Base-by-base conservation (phyloP, 2,329 filamentous ascomycete species). In the Aspergillus versicolor region DNA sequence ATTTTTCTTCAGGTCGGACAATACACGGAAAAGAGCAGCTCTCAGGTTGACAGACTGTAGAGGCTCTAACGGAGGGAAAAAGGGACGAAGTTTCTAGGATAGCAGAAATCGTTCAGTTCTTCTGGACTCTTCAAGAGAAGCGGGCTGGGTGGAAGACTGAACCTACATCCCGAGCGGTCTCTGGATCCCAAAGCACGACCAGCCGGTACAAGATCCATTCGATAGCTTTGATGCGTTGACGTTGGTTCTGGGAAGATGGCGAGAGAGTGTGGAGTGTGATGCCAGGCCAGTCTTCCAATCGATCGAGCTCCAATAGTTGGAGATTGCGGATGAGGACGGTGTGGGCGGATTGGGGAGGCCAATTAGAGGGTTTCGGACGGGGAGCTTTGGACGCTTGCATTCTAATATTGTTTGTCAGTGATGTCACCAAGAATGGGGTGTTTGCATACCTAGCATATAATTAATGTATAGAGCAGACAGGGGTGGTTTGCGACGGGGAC, bases 141-240 rank as follows among this genome's bases (percentile, higher is more conserved):
- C 40, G 15, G n/a, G 42, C n/a, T 27, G 45, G 17, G 22, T 21
- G 6, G 15, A 27, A 40, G 40, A 38, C 19, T 43, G 45, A 49
- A 41, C 51, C 53, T 80, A 91, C 90, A 77, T 88, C 88, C 61
- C 84, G 83, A 17, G 92, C 84, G 66, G 90, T 88, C 11, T 88
- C 84, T 0, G 85, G 83, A 69, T 97, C 90, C 88, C 91, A 97
- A 3, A 95, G 77, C 38, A 83, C 81, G 72, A 96, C 96, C 13
- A 99, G 82, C 51, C 90, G 88, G 73, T 89, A 96, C n/a, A 97
- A 79, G 0, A 88, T 86, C 91, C 93, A 97, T 78, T 99, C 94
- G 38, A 92, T 85, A 58, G 86, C 86, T 65, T 90, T 86, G 38
- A 96, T 87, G 52, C 93, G 85, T 73, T 88, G 88, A 75, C 93